These are phyloP conservation scores for Fusarium fujikuroi DNA, from an alignment of 2,329 filamentous ascomycete genomes.

Conservation along the genomic window DNA sequence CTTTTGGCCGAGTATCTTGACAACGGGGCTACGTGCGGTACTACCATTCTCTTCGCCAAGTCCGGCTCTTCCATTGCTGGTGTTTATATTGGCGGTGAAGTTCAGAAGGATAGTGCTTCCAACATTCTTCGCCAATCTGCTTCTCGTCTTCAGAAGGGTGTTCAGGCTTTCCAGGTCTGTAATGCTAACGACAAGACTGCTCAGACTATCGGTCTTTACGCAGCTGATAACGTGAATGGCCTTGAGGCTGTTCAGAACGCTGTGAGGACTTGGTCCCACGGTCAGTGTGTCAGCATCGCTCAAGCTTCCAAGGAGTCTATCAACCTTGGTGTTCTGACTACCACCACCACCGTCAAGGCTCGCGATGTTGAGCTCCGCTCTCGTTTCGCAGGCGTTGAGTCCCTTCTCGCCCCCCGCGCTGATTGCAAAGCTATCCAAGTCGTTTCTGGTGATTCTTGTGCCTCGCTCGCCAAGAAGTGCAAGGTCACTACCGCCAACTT, in stretches of 20 bases:
- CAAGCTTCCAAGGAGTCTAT: conserved; percentile 8
- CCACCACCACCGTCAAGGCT: conserved; percentile 18
- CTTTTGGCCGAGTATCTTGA: conserved; percentile 36
- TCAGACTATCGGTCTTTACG: conserved; percentile 37
- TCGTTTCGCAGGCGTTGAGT: conserved; percentile 25
- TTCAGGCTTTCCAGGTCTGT: conserved; percentile 36
- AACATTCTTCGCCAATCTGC: conserved; percentile 20
- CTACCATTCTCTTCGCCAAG: conserved; percentile 42
- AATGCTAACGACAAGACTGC: conserved; percentile 32
- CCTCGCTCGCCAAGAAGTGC: conserved; percentile 51
- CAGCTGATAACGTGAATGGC: conserved; percentile 20
- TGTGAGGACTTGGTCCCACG: conserved; percentile 35
- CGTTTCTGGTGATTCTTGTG: conserved; percentile 51
- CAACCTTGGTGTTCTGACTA: conserved; percentile 32
- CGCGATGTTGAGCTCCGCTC: conserved; percentile 32
- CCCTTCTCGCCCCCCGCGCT: conserved; percentile 28
- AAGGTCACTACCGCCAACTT: conserved; percentile 53
- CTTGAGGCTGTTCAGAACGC: conserved; percentile 31
- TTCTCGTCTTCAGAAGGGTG: conserved; percentile 26
- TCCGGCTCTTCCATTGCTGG: conserved; percentile 37
- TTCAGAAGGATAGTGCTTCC: conserved; percentile 38
- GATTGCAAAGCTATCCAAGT: conserved; percentile 47
- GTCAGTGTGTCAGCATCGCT: conserved; percentile 29
- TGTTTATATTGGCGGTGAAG: conserved; percentile 38
- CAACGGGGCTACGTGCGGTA: conserved; percentile 32